Base-by-base conservation (phyloP, 371 early-diverging fungal genomes). In the Lichtheimia ornata region DNA sequence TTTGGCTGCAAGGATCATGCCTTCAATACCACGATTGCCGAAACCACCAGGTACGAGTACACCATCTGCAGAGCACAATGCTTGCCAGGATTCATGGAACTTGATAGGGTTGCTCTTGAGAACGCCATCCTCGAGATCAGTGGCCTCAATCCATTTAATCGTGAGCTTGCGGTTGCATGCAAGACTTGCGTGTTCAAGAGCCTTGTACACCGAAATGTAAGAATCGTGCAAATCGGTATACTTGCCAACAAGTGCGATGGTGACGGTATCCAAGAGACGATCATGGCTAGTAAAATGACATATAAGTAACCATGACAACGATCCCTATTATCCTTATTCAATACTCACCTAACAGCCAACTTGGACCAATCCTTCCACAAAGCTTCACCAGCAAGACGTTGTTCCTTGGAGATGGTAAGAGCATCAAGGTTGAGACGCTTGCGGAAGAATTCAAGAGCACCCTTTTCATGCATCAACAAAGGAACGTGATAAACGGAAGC, bases 1-100 rank as follows among this genome's bases (percentile, higher is more conserved):
- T 67, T 95, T 91, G 64, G 92, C 92, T n/a, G 98, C 99, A 42
- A 86, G 72, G 45, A 99, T 87, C 92, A 95, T 99, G 66, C 99
- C 98, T 72, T 98, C 99, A 43, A 91, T 89, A 65, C 99, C 99
- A 72, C 98, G 94, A 58, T 79, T 79, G 55, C 99, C 99, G 74
- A 99, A 99, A 35, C 99, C 99, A 69, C 99, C 99, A 18, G 99
- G 99, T 22, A 99, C 95, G n/a, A 99, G 81, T 56, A 99, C 93
- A 59, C 99, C 99, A 73, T 97, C 79, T 40, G 95, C 92, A 20
- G 88, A 84, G 76, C 92, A 91, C 51, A 98, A 74, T 35, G 79
- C 78, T 67, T 91, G 84, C 99, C 97, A 97, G 3, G 97, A 91
- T 68, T 96, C 96, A 67, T 96, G 92, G 79, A 92, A 96, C 76